phyloP scores from a whole-genome alignment of 1,139 yeast genomes.

The Yamadazyma oceani region DNA sequence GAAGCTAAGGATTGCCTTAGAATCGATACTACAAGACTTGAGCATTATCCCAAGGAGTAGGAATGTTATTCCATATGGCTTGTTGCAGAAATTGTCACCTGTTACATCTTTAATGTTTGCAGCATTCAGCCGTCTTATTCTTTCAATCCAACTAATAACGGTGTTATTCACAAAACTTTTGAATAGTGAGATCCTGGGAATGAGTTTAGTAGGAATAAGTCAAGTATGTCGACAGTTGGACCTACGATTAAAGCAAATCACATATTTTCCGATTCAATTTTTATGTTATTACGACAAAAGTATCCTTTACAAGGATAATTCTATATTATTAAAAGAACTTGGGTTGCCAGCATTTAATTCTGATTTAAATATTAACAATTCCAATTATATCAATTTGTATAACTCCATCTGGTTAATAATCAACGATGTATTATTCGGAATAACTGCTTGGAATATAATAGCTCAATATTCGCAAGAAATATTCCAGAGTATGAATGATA shows the following conservation, averaged over 20 bases:
- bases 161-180: conserved; percentile 24
- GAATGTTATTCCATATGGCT: neutral
- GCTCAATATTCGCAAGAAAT: conserved; percentile 42
- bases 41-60: neutral
- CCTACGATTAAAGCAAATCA: conserved; percentile 71
- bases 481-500: conserved; percentile 31
- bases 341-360: conserved; percentile 40
- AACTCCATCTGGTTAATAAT: conserved; percentile 85
- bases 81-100: neutral
- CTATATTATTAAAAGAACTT: conserved; percentile 24
- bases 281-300: conserved; percentile 47
- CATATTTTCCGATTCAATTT: conserved; percentile 82
- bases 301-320: conserved; percentile 27
- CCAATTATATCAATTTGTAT: conserved; percentile 84
- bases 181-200: conserved; percentile 23
- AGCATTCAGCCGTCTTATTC: conserved; percentile 14
- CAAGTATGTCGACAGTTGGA: conserved; percentile 79
- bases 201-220: conserved; percentile 42
- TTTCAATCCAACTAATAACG: conserved; percentile 20
- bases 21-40: conserved; percentile 1
- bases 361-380: conserved; percentile 46
- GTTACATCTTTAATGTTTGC: conserved; percentile 6
- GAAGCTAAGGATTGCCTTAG: conserved; percentile 19
- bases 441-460: conserved; percentile 54
- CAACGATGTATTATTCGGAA: conserved; percentile 79